phyloP scores from a whole-genome alignment of 225 moss, liverwort and hornwort genomes.

The Neckera pumila region DNA sequence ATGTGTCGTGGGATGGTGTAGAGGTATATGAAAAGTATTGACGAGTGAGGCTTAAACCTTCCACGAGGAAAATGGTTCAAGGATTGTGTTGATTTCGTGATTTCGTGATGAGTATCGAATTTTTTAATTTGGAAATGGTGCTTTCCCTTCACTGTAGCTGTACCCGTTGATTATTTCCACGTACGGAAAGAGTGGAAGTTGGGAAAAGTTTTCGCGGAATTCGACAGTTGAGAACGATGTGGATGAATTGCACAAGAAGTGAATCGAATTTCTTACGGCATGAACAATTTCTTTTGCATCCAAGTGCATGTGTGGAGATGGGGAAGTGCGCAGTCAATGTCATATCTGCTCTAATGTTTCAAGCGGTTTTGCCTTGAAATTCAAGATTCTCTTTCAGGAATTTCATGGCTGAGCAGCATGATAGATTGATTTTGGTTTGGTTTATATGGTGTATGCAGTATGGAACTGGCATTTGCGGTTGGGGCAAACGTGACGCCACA shows the following conservation, averaged over 20 bases:
- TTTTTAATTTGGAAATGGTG: background rate
- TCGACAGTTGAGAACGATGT: background rate
- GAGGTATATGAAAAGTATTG: background rate
- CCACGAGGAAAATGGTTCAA: background rate
- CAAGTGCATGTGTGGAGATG: background rate
- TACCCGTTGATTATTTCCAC: background rate
- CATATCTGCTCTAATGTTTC: background rate
- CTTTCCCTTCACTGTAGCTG: background rate
- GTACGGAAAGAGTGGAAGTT: background rate
- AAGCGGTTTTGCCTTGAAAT: background rate
- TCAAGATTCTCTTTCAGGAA: background rate
- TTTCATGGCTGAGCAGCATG: background rate
- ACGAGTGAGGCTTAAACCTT: background rate
- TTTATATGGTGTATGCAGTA: conserved; percentile 22
- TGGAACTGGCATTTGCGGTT: conserved; percentile 54
- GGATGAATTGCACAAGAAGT: background rate
- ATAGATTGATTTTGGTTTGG: background rate
- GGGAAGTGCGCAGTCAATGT: background rate
- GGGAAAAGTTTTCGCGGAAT: background rate
- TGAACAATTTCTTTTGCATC: background rate
- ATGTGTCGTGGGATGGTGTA: background rate
- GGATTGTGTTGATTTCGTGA: background rate
- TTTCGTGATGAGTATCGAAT: background rate
- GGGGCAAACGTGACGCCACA: conserved; percentile 89
- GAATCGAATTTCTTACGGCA: background rate